Conservation (phyloP, 2,329 filamentous ascomycete species). For the Neonectria hederae region DNA sequence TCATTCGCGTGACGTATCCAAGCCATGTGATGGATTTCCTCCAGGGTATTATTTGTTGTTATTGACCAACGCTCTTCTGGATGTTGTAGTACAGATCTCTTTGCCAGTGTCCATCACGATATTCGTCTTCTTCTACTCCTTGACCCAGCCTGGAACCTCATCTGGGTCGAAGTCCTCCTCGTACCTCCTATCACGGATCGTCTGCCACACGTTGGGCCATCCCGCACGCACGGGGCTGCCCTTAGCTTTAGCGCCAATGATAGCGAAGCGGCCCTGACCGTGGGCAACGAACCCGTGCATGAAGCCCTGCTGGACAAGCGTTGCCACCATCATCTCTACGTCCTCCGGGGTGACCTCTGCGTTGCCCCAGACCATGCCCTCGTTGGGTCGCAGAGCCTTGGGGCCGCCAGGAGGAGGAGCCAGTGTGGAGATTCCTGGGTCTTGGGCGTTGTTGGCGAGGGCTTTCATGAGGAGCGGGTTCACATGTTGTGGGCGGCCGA, state of each 20-base stretch:
- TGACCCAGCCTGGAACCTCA: slow-evolving; percentile 81
- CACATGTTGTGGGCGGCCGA: slow-evolving; percentile 53
- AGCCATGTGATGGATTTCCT: slow-evolving; percentile 11
- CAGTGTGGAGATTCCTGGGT: slow-evolving; percentile 53
- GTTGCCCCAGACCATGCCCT: slow-evolving; percentile 72
- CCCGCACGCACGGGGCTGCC: slow-evolving; percentile 73
- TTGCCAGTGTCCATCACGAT: background rate
- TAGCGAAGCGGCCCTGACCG: slow-evolving; percentile 78
- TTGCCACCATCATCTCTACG: slow-evolving; percentile 80
- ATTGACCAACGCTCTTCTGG: slow-evolving; percentile 27
- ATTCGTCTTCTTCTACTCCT: slow-evolving; percentile 42
- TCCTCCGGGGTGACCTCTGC: slow-evolving; percentile 67
- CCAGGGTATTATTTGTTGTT: slow-evolving; percentile 34
- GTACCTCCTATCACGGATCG: slow-evolving; percentile 68
- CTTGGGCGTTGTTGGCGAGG: slow-evolving; percentile 57
- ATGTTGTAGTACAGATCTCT: background rate
- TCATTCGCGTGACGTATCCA: slow-evolving; percentile 5
- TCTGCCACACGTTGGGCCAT: slow-evolving; percentile 79
- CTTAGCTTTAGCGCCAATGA: slow-evolving; percentile 77
- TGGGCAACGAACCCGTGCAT: slow-evolving; percentile 88
- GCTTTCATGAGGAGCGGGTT: slow-evolving; percentile 63
- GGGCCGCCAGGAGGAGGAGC: slow-evolving; percentile 57
- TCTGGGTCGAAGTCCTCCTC: slow-evolving; percentile 69
- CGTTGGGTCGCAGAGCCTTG: slow-evolving; percentile 62
- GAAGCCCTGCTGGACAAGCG: slow-evolving; percentile 81